phyloP scores from a whole-genome alignment of 208 protist species.

The Strigomonas culicis region DNA sequence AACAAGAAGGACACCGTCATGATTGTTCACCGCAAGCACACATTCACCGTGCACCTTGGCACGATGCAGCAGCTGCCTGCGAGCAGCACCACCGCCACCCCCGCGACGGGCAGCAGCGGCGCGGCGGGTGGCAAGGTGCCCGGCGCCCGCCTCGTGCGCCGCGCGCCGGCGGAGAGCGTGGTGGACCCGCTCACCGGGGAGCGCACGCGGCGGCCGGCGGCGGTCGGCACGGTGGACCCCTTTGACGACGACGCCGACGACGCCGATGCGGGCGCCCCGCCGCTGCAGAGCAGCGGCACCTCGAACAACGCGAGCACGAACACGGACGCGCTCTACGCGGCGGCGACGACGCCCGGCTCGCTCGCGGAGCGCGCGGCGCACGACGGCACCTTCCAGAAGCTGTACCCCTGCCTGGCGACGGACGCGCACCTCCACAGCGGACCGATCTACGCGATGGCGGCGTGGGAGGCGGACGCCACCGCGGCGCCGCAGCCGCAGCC shows the following conservation, averaged over 20 bases:
- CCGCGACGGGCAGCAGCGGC: neutral
- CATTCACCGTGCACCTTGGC: slow-evolving; percentile 54
- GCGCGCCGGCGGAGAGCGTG: neutral
- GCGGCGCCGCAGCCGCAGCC: slow-evolving; percentile 13
- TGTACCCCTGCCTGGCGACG: slow-evolving; percentile 21
- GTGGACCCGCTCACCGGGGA: neutral
- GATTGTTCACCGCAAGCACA: slow-evolving; percentile 52
- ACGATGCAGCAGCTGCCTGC: slow-evolving; percentile 46
- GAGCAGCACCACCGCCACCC: neutral
- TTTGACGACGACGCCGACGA: neutral
- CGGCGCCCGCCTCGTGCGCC: neutral
- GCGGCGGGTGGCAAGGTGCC: neutral
- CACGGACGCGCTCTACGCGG: too few species aligned
- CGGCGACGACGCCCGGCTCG: neutral
- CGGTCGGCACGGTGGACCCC: too few species aligned
- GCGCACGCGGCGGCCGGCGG: neutral
- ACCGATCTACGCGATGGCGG: slow-evolving; percentile 42
- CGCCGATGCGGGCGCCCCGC: too few species aligned
- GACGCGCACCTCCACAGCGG: slow-evolving; percentile 27
- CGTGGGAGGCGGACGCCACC: slow-evolving; percentile 15
- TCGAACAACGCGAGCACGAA: too few species aligned
- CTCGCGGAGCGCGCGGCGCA: slow-evolving; percentile 24
- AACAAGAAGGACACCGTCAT: slow-evolving; percentile 25
- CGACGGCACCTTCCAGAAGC: slow-evolving; percentile 22
- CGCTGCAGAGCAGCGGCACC: too few species aligned